phyloP scores from a whole-genome alignment of 345 rosid species.

The Eucalyptus grandis region DNA sequence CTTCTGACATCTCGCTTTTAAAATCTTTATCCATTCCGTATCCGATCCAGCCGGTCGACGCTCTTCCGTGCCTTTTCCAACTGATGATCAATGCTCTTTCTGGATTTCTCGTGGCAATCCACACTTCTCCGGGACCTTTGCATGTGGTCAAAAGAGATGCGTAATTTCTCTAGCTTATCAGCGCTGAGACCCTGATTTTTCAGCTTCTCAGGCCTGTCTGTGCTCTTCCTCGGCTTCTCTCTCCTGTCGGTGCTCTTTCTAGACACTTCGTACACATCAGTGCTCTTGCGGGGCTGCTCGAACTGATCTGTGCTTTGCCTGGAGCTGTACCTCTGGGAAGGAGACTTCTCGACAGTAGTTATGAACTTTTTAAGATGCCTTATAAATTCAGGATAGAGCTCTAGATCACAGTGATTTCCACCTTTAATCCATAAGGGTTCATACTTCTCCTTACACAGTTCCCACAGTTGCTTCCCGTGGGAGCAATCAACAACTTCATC shows the following conservation, averaged over 20 bases:
- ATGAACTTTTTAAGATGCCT: conserved; percentile 92
- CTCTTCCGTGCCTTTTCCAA: conserved; percentile 78
- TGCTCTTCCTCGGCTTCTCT: conserved; percentile 87
- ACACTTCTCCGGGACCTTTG: conserved; percentile 84
- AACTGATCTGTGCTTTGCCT: conserved; percentile 51
- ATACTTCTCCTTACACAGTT: conserved; percentile 76
- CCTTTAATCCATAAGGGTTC: conserved; percentile 97
- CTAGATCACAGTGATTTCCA: conserved; percentile 87
- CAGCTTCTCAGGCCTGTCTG: conserved; percentile 53
- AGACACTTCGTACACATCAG: conserved; percentile 47
- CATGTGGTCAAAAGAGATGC: conserved; percentile 50
- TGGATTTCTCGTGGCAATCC: conserved; percentile 80
- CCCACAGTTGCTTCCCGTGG: conserved; percentile 95
- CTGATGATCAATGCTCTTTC: conserved; percentile 66
- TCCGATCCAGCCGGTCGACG: conserved; percentile 73
- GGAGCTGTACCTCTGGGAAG: conserved; percentile 53
- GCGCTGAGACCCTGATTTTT: conserved; percentile 33
- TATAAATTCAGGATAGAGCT: conserved; percentile 74
- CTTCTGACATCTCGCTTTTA: background rate
- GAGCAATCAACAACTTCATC: conserved; percentile 96
- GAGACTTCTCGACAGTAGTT: conserved; percentile 71
- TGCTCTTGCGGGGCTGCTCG: conserved; percentile 48
- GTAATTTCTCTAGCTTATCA: conserved; percentile 44
- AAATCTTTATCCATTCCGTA: conserved; percentile 34
- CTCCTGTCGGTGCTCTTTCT: conserved; percentile 80